Evolutionary conservation across 495 filamentous ascomycete species (phyloP), one percentile per base, ranked within the genome.

Genomic region (Talaromyces liani): DNA sequence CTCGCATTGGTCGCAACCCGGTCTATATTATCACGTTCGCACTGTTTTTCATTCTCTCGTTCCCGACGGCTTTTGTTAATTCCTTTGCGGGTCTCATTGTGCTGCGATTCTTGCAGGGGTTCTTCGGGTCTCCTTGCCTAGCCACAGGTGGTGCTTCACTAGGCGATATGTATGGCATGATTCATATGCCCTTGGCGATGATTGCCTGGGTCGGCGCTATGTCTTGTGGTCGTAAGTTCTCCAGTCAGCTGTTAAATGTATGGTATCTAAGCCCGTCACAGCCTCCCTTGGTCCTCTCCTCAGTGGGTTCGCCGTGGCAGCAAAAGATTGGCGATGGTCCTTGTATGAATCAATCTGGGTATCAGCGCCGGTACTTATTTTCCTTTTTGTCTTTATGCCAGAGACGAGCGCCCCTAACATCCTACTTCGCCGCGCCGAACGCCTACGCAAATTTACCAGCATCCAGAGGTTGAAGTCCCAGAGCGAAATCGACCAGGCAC

Each of bases 261-360:
- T 54, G 63, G 78, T 53, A 65, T 75, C 62, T 77, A 80, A 56
- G 73, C 66, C 8, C 69, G 68, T 62, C 64, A 79, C 72, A 65
- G 82, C 82, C 16, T 79, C 83, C 3, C 79, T 89, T 0, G 87
- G 86, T 2, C 87, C 87, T 5, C 77, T 88, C 1, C 80, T 88
- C 36, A 82, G 79, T 31, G 86, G 86, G 18, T 90, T 88, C 70
- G 78, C 82, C n/a, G 85, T 88, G 47, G 74, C 79, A 1, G 81
- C 66, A 0, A 31, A 54, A 31, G 9, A 81, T 39, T 90, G 81
- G 86, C 80, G 79, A 62, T 81, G 70, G 66, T 84, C 80, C 0
- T 75, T 84, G 41, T 87, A 74, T 80, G 79, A 81, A 65, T 78
- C 77, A 29, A 74, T 79, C 55, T 78, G 65, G 66, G 68, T 85